Evolutionary conservation across 2,329 filamentous ascomycete genomes (phyloP), one percentile per base, ranked within the genome.

Genomic region (Apiospora kogelbergensis): DNA sequence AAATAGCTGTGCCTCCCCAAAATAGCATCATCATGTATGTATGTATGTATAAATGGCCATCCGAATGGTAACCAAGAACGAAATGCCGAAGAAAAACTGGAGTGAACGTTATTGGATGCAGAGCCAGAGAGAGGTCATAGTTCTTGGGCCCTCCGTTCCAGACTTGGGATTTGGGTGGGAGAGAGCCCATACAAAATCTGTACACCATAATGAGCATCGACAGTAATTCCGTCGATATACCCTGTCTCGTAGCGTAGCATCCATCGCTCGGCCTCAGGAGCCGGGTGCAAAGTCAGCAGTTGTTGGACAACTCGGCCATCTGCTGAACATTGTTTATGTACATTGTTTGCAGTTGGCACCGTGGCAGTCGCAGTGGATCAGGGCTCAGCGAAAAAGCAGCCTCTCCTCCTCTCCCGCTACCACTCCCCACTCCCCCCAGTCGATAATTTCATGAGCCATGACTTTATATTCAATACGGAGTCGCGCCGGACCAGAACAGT

Each of bases 21-120:
- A 60, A 60, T 60, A 60, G 53, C 53, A 60, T 60, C 53, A 60
- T n/a, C n/a, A n/a, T n/a, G n/a, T n/a, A n/a, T n/a, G n/a, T n/a
- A n/a, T n/a, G 2, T 30, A 33, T 15, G 33, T 57, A 30, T 57
- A 15, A 7, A 57, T 30, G 53, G 26, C 26, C 46, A 7, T 7
- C 26, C 48, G 26, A 57, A 37, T 37, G 53, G 53, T 6, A 60
- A 60, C 20, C 26, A 60, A 37, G 26, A 60, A n/a, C 37, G 26
- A 60, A 60, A 30, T 60, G 26, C 53, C 26, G 53, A 60, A 57
- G 48, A n/a, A 57, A 24, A 57, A 57, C 26, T 57, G 48, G 48
- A 30, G 48, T 30, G 48, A 33, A 57, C 26, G 48, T 57, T 57
- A 15, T 20, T 57, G 26, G 48, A 57, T 33, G 26, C 10, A 17